Evolutionary conservation across 345 rosid species (phyloP), one percentile per base, ranked within the genome.

Genomic region (Orychophragmus violaceus): DNA sequence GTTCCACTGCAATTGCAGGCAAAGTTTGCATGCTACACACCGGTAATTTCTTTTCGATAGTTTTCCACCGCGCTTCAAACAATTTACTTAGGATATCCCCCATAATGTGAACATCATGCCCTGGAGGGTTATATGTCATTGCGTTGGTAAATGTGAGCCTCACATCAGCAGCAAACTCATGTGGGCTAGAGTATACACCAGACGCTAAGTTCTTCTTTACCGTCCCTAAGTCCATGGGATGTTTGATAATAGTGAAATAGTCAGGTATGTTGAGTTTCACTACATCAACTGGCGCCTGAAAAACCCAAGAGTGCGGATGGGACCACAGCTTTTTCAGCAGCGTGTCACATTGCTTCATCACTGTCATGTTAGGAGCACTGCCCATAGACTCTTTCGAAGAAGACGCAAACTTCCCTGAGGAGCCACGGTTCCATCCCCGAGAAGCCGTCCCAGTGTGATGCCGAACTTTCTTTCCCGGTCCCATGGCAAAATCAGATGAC

Each of bases 191-290:
- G 77, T 93, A 93, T 11, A 72, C 61, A 68, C 89, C 85, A 4
- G 88, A 76, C n/a, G 77, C 68, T 24, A 87, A 45, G 77, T 84
- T 94, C 56, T 62, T 77, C 66, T 83, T 90, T 28, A 94, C 64
- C 6, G 97, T 85, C 53, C 99, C 95, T 12, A 94, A 84, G 78
- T 94, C 97, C 99, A 90, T 90, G 32, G 99, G 97, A 29, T 85
- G 80, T 77, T 88, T 87, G 69, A 94, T 87, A 57, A 90, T 78
- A 10, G 71, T 79, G 59, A 74, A 82, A 72, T 94, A 94, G 79
- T 90, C 99, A 0, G 97, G 99, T 68, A 94, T 79, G 44, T 94
- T 87, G 68, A 94, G 69, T 71, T 78, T 81, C 67, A 77, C 87
- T 22, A 79, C 82, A 78, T 94, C 97, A 75, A 94, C 99, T 29